A percentile compares a stretch with the other conserved stretches of the same genome.
phyloP scores from a whole-genome alignment of 148 eudicot genomes.

The Amaranthus hypochondriacus region DNA sequence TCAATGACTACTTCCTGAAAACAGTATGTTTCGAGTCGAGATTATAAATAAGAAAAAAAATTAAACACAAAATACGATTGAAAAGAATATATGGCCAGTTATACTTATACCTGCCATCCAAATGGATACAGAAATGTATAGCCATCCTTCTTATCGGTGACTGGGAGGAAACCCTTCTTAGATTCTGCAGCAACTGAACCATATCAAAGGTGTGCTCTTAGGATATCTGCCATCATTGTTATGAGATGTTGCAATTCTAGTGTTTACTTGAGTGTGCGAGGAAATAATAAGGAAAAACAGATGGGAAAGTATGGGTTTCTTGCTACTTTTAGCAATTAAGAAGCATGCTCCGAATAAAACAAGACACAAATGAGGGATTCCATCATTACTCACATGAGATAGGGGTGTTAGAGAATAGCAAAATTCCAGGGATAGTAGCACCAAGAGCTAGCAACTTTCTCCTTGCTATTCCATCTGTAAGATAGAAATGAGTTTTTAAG shows the following conservation, averaged over 20 bases:
- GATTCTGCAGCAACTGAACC: slow-evolving; percentile 99
- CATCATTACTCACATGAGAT: slow-evolving; percentile 55
- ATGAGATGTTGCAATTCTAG: slow-evolving; percentile 27
- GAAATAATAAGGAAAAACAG: slow-evolving; percentile 8
- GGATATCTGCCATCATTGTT: slow-evolving; percentile 45
- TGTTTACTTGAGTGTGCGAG: slow-evolving; percentile 4
- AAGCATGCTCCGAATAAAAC: background rate
- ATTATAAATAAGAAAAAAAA: background rate
- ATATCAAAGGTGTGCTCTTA: slow-evolving; percentile 71
- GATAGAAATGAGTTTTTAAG: background rate
- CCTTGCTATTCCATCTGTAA: slow-evolving; percentile 56
- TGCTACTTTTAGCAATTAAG: background rate
- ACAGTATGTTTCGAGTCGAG: background rate
- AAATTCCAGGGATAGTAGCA: slow-evolving; percentile 49
- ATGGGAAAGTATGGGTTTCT: background rate
- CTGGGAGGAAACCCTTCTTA: slow-evolving; percentile 67
- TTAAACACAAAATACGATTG: background rate
- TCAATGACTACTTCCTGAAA: slow-evolving; percentile 77
- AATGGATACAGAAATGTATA: slow-evolving; percentile 87
- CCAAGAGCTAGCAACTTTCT: slow-evolving; percentile 75
- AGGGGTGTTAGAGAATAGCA: slow-evolving; percentile 38
- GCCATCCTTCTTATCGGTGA: slow-evolving; percentile 83
- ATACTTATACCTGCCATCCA: slow-evolving; percentile 99
- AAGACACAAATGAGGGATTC: background rate
- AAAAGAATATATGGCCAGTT: background rate